Base-by-base conservation (phyloP, 805 yeast species). In the Metahyphopichia silvanorum region DNA sequence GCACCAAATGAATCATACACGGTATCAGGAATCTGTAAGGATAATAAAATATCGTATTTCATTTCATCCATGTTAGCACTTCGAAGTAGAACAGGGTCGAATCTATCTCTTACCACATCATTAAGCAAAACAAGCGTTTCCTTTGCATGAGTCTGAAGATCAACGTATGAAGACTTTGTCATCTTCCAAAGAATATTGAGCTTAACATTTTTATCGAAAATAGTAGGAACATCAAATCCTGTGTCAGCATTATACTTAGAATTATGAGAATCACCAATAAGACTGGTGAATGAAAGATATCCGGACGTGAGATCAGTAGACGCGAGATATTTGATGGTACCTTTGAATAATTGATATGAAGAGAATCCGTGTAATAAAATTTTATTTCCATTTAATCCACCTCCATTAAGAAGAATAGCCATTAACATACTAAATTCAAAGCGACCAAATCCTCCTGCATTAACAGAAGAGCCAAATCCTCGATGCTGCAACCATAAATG, bases 341-440 rank as follows among this genome's bases (percentile, higher is more conserved):
- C 96, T 54, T 86, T 89, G 68, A 93, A 93, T 32, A 93, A 65
- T 62, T 93, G 98, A 54, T 88, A 93, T 15, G 94, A 82, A 3
- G 96, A 87, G 56, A 84, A 91, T 1, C 98, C 98, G 46, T 81
- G 82, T 23, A 88, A 57, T 34, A 93, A 66, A 16, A 87, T 80
- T 48, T 79, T 83, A 47, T 81, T 82, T 10, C 94, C 93, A 43
- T 69, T 71, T 5, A 64, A 57, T 38, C 91, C 89, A 45, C 94
- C 94, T 46, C 96, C 96, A 40, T 80, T 78, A 26, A 93, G 64
- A 33, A 93, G 62, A 1, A 88, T 83, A 25, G 95, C 81, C 79
- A 87, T 77, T 31, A 91, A 57, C 23, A 82, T 63, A 19, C 88
- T 81, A 56, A 88, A 88, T 61, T 93, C 98, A 55, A 87, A 87